Percentiles rank a stretch among this genome's conserved stretches.
phyloP scores from a whole-genome alignment of 1,284 basidiomycete genomes.

The Ustilago sp. region DNA sequence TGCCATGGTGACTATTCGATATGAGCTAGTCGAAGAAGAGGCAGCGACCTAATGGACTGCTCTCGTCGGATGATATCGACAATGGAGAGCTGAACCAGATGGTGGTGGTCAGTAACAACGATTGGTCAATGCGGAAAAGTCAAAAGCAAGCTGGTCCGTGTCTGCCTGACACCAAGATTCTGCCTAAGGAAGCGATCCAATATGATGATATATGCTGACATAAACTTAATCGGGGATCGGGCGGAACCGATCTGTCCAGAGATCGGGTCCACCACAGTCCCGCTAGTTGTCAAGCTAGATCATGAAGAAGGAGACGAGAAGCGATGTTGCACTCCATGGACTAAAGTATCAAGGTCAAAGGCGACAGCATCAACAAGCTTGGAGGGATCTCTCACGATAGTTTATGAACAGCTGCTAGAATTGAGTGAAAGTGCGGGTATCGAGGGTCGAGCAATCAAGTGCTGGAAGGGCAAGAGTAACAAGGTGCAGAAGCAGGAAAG shows the following conservation, averaged over 20 bases:
- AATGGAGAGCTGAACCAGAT: neutral
- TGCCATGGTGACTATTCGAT: constrained; percentile 20
- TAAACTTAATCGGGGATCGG: too few species aligned
- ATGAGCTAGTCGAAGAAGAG: neutral
- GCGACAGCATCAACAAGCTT: neutral
- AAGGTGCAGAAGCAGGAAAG: neutral
- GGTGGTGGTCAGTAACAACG: neutral
- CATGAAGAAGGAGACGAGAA: neutral
- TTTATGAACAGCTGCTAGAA: neutral
- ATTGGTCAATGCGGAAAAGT: constrained; percentile 1
- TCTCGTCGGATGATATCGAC: neutral
- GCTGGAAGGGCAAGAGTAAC: neutral
- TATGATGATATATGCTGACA: too few species aligned
- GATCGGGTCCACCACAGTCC: too few species aligned
- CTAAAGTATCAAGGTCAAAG: neutral
- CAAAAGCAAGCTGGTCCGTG: constrained; percentile 2
- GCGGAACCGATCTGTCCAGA: too few species aligned
- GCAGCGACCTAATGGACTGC: neutral
- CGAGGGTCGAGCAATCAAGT: constrained; percentile 4
- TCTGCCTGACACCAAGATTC: neutral
- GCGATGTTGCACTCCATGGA: neutral
- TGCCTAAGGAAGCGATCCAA: neutral
- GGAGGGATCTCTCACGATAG: neutral
- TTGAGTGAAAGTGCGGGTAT: constrained; percentile 13
- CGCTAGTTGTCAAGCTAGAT: too few species aligned